Base-by-base conservation (phyloP, 768 basidiomycete species). In the Suillus placidus region DNA sequence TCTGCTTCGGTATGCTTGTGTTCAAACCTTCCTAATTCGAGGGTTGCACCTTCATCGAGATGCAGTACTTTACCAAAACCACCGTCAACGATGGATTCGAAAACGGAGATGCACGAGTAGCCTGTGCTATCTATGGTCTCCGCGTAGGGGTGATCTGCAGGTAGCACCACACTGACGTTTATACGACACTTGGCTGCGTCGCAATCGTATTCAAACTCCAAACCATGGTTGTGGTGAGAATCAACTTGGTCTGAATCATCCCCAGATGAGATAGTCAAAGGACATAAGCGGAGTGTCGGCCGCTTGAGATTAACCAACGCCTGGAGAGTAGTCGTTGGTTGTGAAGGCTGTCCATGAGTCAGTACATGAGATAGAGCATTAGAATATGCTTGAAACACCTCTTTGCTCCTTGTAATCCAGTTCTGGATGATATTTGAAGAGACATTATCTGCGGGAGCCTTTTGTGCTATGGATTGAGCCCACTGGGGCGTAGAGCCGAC, bases 261-360 rank as follows among this genome's bases (percentile, higher is more conserved):
- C 42, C 82, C 80, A 2, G 81, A 71, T 16, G 84, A 72, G 26
- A 77, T 70, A 4, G 82, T 71, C 23, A 92, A 80, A 1, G 90
- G 93, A 9, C 88, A 88, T 4, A 96, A 85, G 14, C 90, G 86
- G 40, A 98, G 83, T 1, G 93, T 89, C 1, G 95, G 95, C 6
- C 95, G 87, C 74, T 96, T 97, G 70, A 97, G 87, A 74, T 97
- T 98, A 68, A 97, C 95, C 40, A 96, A 84, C 0, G 95, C 95
- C 79, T 97, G 95, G 0, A 98, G 82, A 2, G 95, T 97, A 0
- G 95, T 98, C 0, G 95, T 97, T 0, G 95, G 88, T 71, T 94
- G 91, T 12, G 88, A 84, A 37, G 87, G 76, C 93, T 94, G 69
- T 18, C 1, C 20, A 26, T 23, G 51, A 45, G 9, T 60, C 61